Evolutionary conservation across 2,329 filamentous ascomycete genomes (phyloP).

Genomic region (Diaporthe destruens): DNA sequence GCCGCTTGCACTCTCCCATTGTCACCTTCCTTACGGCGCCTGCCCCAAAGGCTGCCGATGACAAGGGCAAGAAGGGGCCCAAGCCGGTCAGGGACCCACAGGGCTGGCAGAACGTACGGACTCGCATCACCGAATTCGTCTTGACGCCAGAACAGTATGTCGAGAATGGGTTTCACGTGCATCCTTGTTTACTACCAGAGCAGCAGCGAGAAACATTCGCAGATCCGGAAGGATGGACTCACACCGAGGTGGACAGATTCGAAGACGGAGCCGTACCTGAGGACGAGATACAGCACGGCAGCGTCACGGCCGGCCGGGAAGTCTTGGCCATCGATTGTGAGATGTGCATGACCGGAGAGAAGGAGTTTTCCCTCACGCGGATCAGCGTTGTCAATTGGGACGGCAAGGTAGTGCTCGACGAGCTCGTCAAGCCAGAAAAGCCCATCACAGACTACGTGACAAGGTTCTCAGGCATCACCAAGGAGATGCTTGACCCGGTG

Average conservation of each 20-base stretch:
- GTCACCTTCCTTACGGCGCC: slow-evolving; percentile 85
- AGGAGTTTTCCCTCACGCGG: slow-evolving; percentile 85
- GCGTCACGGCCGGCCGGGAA: slow-evolving; percentile 83
- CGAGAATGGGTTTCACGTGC: slow-evolving; percentile 86
- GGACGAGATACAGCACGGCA: slow-evolving; percentile 80
- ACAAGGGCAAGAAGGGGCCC: slow-evolving; percentile 68
- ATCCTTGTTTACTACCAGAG: slow-evolving; percentile 79
- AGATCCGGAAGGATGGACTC: slow-evolving; percentile 81
- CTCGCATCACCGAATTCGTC: slow-evolving; percentile 84
- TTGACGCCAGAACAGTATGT: slow-evolving; percentile 78
- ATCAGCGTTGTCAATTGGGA: slow-evolving; percentile 91
- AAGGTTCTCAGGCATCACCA: slow-evolving; percentile 90
- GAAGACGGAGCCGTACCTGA: slow-evolving; percentile 78
- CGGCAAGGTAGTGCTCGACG: slow-evolving; percentile 84
- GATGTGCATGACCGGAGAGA: slow-evolving; percentile 91
- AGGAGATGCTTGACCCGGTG: slow-evolving; percentile 83
- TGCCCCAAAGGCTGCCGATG: slow-evolving; percentile 76
- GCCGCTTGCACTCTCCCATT: slow-evolving; percentile 87
- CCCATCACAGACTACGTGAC: slow-evolving; percentile 96
- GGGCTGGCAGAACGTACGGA: slow-evolving; percentile 80
- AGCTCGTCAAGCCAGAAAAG: slow-evolving; percentile 89
- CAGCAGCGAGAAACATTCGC: slow-evolving; percentile 67
- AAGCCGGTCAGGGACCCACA: slow-evolving; percentile 73
- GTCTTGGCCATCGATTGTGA: slow-evolving; percentile 92
- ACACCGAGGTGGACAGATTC: slow-evolving; percentile 76